Base-by-base conservation (phyloP, 1,139 yeast genomes). In the Suhomyces coccinellae region DNA sequence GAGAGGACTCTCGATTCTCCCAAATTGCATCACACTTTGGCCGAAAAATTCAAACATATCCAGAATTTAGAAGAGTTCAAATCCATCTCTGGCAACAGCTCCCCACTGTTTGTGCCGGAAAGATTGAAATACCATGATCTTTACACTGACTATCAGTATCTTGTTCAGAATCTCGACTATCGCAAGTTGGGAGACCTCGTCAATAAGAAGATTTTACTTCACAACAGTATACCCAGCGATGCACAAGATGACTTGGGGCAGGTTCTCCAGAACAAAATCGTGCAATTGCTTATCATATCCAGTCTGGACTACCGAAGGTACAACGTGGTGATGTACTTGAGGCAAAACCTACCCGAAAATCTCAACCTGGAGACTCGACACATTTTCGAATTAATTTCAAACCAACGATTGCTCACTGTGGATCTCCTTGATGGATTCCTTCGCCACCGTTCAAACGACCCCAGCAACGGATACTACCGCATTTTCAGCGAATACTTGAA, bases 241-340 rank as follows among this genome's bases (percentile, higher is more conserved):
- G 27, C 20, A 30, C 45, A 41, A 14, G 22, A 15, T 2, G 36
- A 37, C 6, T 36, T 45, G 35, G 42, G 39, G 5, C 36, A 17
- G 12, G 44, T 48, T 40, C 52, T 59, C 16, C 60, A 57, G 31
- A 47, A 47, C 30, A 71, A 71, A 49, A 58, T 68, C 14, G 51
- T 69, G 36, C 66, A 69, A 26, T 60, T 62, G 32, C 53, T 63
- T 36, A 47, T 69, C n/a, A 48, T 71, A 4, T 59, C 69, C 16
- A 62, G 63, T 38, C 61, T 66, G 41, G 76, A 71, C 47, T 71
- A 67, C 48, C 56, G 75, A 36, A 66, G 66, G 44, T 46, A 53
- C 17, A 65, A 63, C 32, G 57, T 70, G 10, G 47, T 59, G n/a
- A 54, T 52, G 17, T 68, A 61, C 51, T 49, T 73, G 24, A 51